Evolutionary conservation across 768 basidiomycete genomes (phyloP), one percentile per base, ranked within the genome.

Genomic region (Suillus weaverae): DNA sequence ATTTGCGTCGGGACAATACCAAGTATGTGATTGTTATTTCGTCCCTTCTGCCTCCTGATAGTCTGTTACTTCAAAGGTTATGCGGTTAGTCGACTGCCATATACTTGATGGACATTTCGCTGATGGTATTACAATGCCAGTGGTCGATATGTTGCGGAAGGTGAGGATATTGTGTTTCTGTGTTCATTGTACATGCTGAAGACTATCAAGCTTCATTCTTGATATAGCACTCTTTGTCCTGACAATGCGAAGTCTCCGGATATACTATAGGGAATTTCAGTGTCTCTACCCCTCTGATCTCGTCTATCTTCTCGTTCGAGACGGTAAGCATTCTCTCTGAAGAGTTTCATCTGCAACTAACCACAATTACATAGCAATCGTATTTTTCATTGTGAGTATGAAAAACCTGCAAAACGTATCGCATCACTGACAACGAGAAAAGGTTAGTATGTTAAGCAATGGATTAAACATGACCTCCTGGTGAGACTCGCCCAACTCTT

Each of bases 271-370:
- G 16, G 62, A 32, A 13, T 53, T 44, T 20, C n/a, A 3, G 33
- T 20, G 14, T 3, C 4, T 55, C 30, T 16, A 16, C n/a, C 57
- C 63, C 2, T 72, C 66, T n/a, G 56, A 44, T 5, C 62, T 76
- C 36, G 16, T 67, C 11, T 41, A 20, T 59, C 56, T 67, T 46
- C 73, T 74, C 26, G n/a, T 51, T 32, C 67, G 72, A 55, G 74
- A 74, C 14, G 70, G 73, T 74, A 60, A 65, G 70, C 2, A 22
- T 44, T 10, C 16, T 33, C 20, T 54, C 20, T 26, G 36, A 35
- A n/a, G 36, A 8, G 3, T 22, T 26, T 56, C 14, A 26, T 22
- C 22, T 22, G 7, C 4, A 3, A 10, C 22, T 56, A 4, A 56
- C 7, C 1, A 10, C 10, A 11, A 39, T 36, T 20, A 22, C 33